Base-by-base conservation (phyloP, 1,284 basidiomycete genomes). In the Pholiota adiposa region DNA sequence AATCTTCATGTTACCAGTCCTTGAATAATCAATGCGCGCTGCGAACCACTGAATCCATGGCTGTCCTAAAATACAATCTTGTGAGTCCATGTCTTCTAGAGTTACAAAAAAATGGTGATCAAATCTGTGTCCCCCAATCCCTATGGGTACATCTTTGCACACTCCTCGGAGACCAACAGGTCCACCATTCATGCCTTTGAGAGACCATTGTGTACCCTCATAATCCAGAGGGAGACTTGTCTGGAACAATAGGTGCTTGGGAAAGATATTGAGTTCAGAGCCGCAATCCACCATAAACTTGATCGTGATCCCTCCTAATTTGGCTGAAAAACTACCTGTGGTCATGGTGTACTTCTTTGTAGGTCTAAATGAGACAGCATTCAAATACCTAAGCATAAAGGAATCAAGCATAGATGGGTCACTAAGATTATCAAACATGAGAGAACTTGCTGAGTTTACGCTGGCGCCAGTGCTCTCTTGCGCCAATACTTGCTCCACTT, bases 71-170 rank as follows among this genome's bases (percentile, higher is more conserved):
- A 75, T 70, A 2, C 68, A 58, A 31, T 72, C 70, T 63, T n/a
- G n/a, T n/a, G n/a, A n/a, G n/a, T n/a, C n/a, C n/a, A n/a, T n/a
- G n/a, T n/a, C n/a, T n/a, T n/a, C 19, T 8, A 40, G 41, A 6
- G 34, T 63, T 1, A 75, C 64, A 18, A 72, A 74, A n/a, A 73
- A 66, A 36, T 75, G 71, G 51, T 73, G 72, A 31, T 70, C 61
- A 48, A 76, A 72, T 1, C 59, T 29, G n/a, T 70, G 63, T 2
- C 64, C 64, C 9, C 67, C 65, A 19, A 71, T 63, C 7, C 34
- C 36, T 0, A 72, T 54, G 1, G 60, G 63, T 4, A 61, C 70
- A 50, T 69, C 71, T 3, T 56, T 43, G n/a, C 62, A 36, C 29
- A 67, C 66, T 23, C 73, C 67, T 14, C 62, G 31, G 1, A 73